These are phyloP conservation scores for Leccinum barrowsii DNA, from an alignment of 768 basidiomycete species.

Conservation along the genomic window DNA sequence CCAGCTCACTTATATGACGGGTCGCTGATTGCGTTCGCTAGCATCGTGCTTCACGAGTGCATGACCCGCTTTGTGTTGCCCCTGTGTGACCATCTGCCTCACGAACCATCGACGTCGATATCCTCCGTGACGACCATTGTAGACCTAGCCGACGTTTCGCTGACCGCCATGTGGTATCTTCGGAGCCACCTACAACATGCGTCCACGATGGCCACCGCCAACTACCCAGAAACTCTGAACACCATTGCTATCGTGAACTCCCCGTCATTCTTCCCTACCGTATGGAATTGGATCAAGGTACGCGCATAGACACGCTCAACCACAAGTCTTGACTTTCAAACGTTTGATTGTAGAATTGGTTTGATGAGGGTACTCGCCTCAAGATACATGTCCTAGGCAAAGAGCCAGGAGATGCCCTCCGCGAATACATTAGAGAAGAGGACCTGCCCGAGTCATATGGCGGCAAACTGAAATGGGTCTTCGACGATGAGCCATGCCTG, in stretches of 20 bases:
- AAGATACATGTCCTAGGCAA: constrained; percentile 76
- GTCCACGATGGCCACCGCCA: constrained; percentile 67
- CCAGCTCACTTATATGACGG: too few relatives aligned
- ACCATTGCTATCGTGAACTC: constrained; percentile 72
- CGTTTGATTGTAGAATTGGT: constrained; percentile 55
- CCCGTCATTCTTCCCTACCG: constrained; percentile 76
- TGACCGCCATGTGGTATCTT: constrained; percentile 66
- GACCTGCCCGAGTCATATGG: constrained; percentile 71
- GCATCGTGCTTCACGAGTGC: constrained; percentile 61
- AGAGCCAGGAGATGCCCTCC: constrained; percentile 51
- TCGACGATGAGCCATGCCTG: constrained; percentile 60
- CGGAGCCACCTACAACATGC: constrained; percentile 74
- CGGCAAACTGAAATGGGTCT: constrained; percentile 69
- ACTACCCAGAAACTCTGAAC: constrained; percentile 77
- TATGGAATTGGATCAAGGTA: constrained; percentile 85
- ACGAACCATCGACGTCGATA: constrained; percentile 49
- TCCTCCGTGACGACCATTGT: constrained; percentile 65
- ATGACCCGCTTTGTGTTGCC: constrained; percentile 65
- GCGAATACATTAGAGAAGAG: constrained; percentile 43
- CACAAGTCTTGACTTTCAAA: not conserved
- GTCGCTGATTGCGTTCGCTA: constrained; percentile 22
- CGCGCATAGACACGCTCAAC: not conserved
- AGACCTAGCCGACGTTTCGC: constrained; percentile 61
- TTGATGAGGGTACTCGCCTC: constrained; percentile 71
- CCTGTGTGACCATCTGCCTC: constrained; percentile 60